These are phyloP conservation scores for Russula brevipes DNA, from an alignment of 768 basidiomycete genomes.

Conservation along the genomic window DNA sequence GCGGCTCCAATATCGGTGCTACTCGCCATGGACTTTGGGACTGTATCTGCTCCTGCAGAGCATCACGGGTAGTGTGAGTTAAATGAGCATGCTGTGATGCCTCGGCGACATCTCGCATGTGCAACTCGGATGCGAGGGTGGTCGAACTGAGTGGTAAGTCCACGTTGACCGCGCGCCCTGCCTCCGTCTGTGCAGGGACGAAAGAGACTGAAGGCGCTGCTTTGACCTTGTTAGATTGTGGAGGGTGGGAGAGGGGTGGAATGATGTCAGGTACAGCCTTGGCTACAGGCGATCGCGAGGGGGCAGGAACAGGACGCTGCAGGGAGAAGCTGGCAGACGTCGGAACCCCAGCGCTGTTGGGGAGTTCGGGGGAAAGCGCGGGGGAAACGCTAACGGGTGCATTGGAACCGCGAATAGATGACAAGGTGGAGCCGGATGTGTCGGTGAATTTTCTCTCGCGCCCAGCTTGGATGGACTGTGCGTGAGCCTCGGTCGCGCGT, in stretches of 20 bases:
- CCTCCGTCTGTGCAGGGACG: conserved; percentile 20
- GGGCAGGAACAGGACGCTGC: neutral
- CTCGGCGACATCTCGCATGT: neutral
- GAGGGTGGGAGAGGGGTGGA: neutral
- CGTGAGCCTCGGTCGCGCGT: neutral
- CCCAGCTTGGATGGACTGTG: conserved; percentile 10
- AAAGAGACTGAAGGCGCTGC: neutral
- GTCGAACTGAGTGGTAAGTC: conserved; percentile 22
- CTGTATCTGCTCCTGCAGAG: neutral
- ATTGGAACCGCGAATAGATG: neutral
- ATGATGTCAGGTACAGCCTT: neutral
- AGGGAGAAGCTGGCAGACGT: neutral
- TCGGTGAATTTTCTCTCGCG: conserved; percentile 7
- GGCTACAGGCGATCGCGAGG: neutral
- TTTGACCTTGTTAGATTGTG: neutral
- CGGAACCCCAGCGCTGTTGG: neutral
- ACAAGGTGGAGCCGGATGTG: neutral
- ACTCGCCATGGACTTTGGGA: neutral
- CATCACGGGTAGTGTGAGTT: neutral
- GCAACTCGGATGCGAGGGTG: conserved; percentile 20
- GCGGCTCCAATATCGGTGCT: neutral
- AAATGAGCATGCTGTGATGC: neutral
- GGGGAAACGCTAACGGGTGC: neutral
- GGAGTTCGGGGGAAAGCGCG: neutral
- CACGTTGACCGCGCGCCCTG: conserved; percentile 18